Percentiles rank a stretch among this genome's conserved stretches.
These are phyloP conservation scores for Populus hybrid DNA, from an alignment of 441 rosid species.

Conservation along the genomic window DNA sequence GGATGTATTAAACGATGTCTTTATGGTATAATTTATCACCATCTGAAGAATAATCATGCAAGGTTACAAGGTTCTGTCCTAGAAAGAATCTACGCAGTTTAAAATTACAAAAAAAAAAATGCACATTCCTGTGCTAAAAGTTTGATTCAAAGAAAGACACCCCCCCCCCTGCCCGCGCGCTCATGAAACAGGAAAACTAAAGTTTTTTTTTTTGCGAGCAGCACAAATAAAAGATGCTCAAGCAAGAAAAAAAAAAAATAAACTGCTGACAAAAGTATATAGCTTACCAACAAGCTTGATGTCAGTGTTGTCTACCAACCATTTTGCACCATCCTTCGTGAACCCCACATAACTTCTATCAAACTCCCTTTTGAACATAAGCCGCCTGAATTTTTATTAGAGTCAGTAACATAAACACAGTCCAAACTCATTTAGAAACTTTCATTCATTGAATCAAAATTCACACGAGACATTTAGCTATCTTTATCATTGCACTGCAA, in stretches of 20 bases:
- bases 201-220: not conserved
- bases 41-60: not conserved
- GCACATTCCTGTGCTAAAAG: too few relatives aligned
- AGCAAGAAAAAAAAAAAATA: not conserved
- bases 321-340: slow-evolving; percentile 49
- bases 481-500: not conserved
- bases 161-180: too few relatives aligned
- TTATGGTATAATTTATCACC: not conserved
- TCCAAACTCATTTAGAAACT: not conserved
- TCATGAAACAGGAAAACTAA: not conserved
- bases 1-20: not conserved
- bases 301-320: slow-evolving; percentile 61
- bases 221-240: not conserved
- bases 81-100: too few relatives aligned
- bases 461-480: not conserved
- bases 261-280: not conserved
- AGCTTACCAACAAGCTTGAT: slow-evolving; percentile 53
- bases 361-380: slow-evolving; percentile 49
- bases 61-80: not conserved
- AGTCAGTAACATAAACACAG: not conserved
- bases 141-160: too few relatives aligned
- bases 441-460: not conserved
- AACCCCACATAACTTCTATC: slow-evolving; percentile 55
- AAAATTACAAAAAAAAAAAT: too few relatives aligned
- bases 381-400: slow-evolving; percentile 30